phyloP scores from a whole-genome alignment of 1,284 basidiomycete species.

The Puccinia hordei region DNA sequence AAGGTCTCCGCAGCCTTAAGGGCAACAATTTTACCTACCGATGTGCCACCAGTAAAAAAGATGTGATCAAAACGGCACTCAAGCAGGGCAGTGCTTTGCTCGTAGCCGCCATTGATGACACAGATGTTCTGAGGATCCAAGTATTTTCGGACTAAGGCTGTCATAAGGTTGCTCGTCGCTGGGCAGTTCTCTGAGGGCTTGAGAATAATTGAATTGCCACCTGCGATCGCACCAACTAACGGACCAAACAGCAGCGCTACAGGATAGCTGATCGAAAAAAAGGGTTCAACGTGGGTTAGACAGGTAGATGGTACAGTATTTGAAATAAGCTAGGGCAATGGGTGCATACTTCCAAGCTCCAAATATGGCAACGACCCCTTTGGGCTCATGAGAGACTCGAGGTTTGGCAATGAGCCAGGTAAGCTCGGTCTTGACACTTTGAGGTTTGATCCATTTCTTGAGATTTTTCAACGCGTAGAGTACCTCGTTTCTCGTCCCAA shows the following conservation, averaged over 20 bases:
- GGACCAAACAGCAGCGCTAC: constrained; percentile 58
- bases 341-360: constrained; percentile 59
- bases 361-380: constrained; percentile 60
- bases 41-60: constrained; percentile 60
- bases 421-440: constrained; percentile 56
- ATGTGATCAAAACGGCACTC: constrained; percentile 61
- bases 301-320: constrained; percentile 29
- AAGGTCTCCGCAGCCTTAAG: constrained; percentile 60
- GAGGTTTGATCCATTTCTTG: constrained; percentile 59
- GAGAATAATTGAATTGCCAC: constrained; percentile 60
- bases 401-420: constrained; percentile 59
- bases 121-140: constrained; percentile 59
- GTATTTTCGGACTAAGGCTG: constrained; percentile 59
- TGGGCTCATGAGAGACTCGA: constrained; percentile 59
- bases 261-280: constrained; percentile 32
- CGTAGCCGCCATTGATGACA: constrained; percentile 59
- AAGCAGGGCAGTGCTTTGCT: constrained; percentile 59
- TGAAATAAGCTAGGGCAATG: not conserved
- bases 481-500: constrained; percentile 58
- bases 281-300: constrained; percentile 3
- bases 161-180: constrained; percentile 58
- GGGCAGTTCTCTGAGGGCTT: constrained; percentile 59
- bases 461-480: constrained; percentile 57
- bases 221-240: constrained; percentile 61
- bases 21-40: constrained; percentile 60